These are phyloP conservation scores for Cryptococcus sp. DNA, from an alignment of 1,284 basidiomycete species.

Conservation along the genomic window DNA sequence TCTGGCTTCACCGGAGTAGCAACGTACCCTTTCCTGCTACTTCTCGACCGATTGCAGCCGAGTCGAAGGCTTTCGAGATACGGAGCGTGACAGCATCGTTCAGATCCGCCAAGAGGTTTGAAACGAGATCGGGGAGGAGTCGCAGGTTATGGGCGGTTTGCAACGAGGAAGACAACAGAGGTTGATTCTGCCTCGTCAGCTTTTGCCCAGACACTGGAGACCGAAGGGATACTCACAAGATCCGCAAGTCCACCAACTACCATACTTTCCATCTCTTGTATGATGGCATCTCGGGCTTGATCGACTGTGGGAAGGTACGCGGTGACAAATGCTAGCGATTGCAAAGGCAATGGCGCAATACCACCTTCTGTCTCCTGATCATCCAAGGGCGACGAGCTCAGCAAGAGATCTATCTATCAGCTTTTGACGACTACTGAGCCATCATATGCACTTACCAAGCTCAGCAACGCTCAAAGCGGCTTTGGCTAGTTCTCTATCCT, in stretches of 20 bases:
- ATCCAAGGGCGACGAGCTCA: slow-evolving; percentile 11
- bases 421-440: no score
- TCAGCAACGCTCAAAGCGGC: slow-evolving; percentile 86
- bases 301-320: slow-evolving; percentile 66
- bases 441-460: slow-evolving; percentile 53
- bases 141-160: slow-evolving; percentile 92
- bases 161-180: slow-evolving; percentile 78
- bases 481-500: slow-evolving; percentile 77
- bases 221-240: slow-evolving; percentile 53
- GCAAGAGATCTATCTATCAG: slow-evolving; percentile 24
- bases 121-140: slow-evolving; percentile 74
- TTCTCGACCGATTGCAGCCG: slow-evolving; percentile 76
- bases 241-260: slow-evolving; percentile 67
- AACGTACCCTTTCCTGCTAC: slow-evolving; percentile 64
- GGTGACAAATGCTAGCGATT: slow-evolving; percentile 63
- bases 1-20: neutral
- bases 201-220: neutral
- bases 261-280: slow-evolving; percentile 80
- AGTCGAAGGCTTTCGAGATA: slow-evolving; percentile 76
- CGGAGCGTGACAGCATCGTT: slow-evolving; percentile 76
- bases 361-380: slow-evolving; percentile 6
- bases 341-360: slow-evolving; percentile 47
- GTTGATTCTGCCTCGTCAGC: slow-evolving; percentile 62
- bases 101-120: slow-evolving; percentile 70
- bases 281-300: slow-evolving; percentile 61